Conservation (phyloP, 2,329 filamentous ascomycete species). For the Tympanopsis confertula region DNA sequence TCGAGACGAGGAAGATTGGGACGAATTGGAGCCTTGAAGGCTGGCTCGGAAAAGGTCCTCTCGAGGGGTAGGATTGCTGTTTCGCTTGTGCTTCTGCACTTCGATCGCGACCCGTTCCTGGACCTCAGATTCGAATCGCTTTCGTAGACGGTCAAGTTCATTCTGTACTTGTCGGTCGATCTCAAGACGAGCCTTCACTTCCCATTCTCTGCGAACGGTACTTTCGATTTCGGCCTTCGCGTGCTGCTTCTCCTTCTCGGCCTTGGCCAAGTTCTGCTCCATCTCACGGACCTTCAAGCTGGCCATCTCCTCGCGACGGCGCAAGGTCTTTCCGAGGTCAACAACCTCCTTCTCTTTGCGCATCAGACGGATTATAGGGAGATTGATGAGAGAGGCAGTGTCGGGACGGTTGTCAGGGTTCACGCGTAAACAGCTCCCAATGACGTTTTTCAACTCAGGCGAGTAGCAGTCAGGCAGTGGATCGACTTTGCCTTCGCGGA, state of each 20-base stretch:
- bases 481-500: slow-evolving; percentile 76
- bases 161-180: slow-evolving; percentile 75
- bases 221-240: slow-evolving; percentile 66
- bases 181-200: slow-evolving; percentile 82
- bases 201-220: slow-evolving; percentile 79
- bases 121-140: slow-evolving; percentile 50
- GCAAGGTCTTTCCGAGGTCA: slow-evolving; percentile 46
- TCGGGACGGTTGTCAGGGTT: slow-evolving; percentile 80
- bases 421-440: slow-evolving; percentile 76
- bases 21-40: too few relatives aligned
- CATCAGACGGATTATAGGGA: slow-evolving; percentile 82
- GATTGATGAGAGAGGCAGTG: slow-evolving; percentile 69
- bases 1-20: too few relatives aligned
- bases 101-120: slow-evolving; percentile 39
- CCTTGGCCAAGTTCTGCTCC: slow-evolving; percentile 48
- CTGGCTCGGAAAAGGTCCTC: too few relatives aligned
- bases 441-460: slow-evolving; percentile 70
- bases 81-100: neutral
- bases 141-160: slow-evolving; percentile 53
- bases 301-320: neutral
- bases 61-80: neutral
- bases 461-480: slow-evolving; percentile 77
- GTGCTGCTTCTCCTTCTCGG: slow-evolving; percentile 55
- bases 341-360: slow-evolving; percentile 81
- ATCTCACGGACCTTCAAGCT: slow-evolving; percentile 25